Percentiles rank a stretch among this genome's conserved stretches.
Conservation (phyloP, 495 filamentous ascomycete genomes). For the Tuber indicum region DNA sequence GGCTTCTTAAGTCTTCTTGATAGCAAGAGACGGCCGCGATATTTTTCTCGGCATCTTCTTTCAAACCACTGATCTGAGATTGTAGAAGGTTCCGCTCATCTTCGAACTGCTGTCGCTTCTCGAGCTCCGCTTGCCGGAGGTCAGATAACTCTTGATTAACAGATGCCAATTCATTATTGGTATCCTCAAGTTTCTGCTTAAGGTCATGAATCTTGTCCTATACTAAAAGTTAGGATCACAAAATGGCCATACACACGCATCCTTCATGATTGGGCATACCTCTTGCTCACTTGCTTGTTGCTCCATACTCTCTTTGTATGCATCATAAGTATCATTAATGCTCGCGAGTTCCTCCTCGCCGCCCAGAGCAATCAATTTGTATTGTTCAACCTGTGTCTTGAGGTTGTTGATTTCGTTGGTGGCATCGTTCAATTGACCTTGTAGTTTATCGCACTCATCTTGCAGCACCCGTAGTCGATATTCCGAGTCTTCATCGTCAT, state of each 20-base stretch:
- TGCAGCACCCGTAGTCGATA: constrained; percentile 75
- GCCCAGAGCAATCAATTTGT: constrained; percentile 77
- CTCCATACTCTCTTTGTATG: constrained; percentile 80
- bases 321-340: constrained; percentile 72
- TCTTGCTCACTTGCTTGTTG: constrained; percentile 64
- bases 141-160: constrained; percentile 72
- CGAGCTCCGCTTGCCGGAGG: constrained; percentile 68
- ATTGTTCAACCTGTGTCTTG: constrained; percentile 73
- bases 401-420: constrained; percentile 70
- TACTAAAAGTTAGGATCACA: constrained; percentile 14
- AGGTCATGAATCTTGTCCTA: constrained; percentile 63
- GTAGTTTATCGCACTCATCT: constrained; percentile 74
- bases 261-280: constrained; percentile 17
- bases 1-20: constrained; percentile 82
- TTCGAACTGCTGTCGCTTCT: constrained; percentile 62
- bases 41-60: constrained; percentile 77
- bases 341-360: constrained; percentile 83
- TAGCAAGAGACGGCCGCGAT: constrained; percentile 68
- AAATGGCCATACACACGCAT: neutral
- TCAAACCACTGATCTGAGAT: constrained; percentile 69
- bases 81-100: constrained; percentile 72
- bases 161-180: constrained; percentile 68
- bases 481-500: constrained; percentile 48
- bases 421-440: constrained; percentile 68
- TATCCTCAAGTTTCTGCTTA: constrained; percentile 71